Evolutionary conservation across 2,329 filamentous ascomycete genomes (phyloP).

Genomic region (Calonectria ilicicola): DNA sequence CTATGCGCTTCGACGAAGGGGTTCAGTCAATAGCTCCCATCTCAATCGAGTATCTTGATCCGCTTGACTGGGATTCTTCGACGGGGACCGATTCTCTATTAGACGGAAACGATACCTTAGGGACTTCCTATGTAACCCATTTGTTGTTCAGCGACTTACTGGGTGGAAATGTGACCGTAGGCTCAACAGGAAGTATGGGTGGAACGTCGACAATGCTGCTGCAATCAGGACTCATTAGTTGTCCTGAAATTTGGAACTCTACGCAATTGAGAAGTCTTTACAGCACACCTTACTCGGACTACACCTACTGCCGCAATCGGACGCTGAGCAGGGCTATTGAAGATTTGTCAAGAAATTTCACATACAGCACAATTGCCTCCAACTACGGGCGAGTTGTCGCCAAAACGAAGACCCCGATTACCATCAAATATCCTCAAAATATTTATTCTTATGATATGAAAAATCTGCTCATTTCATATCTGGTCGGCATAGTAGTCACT

Average conservation of each 20-base stretch:
- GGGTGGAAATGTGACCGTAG: not conserved
- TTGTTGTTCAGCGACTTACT: not conserved
- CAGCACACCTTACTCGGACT: not conserved
- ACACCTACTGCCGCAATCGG: not conserved
- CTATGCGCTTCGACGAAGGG: not conserved
- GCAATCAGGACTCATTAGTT: not conserved
- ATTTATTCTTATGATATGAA: not conserved
- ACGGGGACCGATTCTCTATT: not conserved
- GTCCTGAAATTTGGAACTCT: slow-evolving; percentile 1
- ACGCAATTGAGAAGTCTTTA: not conserved
- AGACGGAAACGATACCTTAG: not conserved
- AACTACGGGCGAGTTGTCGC: not conserved
- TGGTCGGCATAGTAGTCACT: not conserved
- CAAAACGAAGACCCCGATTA: not conserved
- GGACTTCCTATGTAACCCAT: not conserved
- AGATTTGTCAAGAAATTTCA: not conserved
- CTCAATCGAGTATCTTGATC: not conserved
- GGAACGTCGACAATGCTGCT: not conserved
- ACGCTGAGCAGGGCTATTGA: not conserved
- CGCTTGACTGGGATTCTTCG: not conserved
- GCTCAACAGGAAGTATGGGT: not conserved
- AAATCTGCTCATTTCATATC: not conserved
- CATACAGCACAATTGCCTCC: not conserved
- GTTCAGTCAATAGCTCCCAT: not conserved
- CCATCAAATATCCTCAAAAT: not conserved